phyloP scores from a whole-genome alignment of 331 rosid genomes.

The Dryas integrifolia region DNA sequence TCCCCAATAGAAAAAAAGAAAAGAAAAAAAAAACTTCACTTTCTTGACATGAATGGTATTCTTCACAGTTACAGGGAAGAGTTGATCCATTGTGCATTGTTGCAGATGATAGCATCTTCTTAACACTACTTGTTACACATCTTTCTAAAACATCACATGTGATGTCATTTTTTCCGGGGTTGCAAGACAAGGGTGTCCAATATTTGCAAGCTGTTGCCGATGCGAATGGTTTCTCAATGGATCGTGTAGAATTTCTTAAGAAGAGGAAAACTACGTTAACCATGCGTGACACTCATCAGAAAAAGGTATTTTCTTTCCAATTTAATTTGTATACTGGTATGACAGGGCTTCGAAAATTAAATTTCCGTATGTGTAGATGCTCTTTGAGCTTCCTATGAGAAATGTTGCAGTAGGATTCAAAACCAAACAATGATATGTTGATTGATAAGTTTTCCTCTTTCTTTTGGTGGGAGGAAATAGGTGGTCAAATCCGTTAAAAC shows the following conservation, averaged over 20 bases:
- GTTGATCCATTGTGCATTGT: conserved; percentile 52
- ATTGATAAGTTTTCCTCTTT: neutral
- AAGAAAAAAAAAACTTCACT: neutral
- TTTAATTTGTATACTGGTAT: neutral
- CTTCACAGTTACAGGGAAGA: conserved; percentile 68
- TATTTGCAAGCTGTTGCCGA: conserved; percentile 67
- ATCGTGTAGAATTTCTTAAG: conserved; percentile 53
- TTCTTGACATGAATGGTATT: conserved; percentile 30
- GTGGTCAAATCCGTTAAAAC: neutral
- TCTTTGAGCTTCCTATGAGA: neutral
- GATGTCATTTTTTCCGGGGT: conserved; percentile 67
- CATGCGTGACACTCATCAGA: conserved; percentile 48
- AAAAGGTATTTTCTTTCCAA: conserved; percentile 47
- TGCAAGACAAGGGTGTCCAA: conserved; percentile 53
- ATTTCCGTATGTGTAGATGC: neutral
- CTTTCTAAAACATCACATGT: conserved; percentile 50
- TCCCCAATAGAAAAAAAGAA: neutral
- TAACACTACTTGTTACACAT: conserved; percentile 63
- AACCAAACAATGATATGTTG: neutral
- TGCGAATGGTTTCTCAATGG: conserved; percentile 58
- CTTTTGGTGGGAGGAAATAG: neutral
- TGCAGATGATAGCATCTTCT: conserved; percentile 75
- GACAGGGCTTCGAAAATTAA: neutral
- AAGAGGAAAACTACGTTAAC: conserved; percentile 51
- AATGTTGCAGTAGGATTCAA: neutral